Evolutionary conservation across 208 protist genomes (phyloP).

Genomic region (Tritrichomonas musculus): DNA sequence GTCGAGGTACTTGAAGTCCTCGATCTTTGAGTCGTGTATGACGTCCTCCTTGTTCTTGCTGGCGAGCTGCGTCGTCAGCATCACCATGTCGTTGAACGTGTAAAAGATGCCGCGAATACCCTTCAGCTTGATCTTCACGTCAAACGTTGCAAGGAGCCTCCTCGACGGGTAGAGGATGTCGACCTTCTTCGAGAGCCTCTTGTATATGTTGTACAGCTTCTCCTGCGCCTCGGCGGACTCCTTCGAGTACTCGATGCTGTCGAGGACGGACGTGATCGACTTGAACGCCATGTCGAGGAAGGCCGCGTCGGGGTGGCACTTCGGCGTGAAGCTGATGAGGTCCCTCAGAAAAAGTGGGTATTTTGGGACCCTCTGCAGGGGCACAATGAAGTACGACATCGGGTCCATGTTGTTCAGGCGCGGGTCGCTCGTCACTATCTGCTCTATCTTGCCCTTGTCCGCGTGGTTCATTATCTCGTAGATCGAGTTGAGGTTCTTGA

Average conservation of each 20-base stretch:
- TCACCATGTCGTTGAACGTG: background rate
- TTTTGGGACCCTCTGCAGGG: background rate
- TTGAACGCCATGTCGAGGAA: background rate
- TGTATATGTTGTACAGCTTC: background rate
- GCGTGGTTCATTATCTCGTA: too few species aligned
- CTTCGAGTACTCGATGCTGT: background rate
- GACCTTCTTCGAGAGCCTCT: background rate
- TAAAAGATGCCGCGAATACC: background rate
- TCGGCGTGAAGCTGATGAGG: background rate
- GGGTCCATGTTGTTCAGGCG: too few species aligned
- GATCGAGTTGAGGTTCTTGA: too few species aligned
- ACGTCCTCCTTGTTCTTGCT: too few species aligned
- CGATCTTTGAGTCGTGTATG: background rate
- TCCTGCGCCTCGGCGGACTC: background rate
- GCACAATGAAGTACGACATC: background rate
- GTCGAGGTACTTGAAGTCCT: background rate
- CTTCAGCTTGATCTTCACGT: background rate
- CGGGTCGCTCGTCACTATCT: too few species aligned
- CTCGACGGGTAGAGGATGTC: background rate
- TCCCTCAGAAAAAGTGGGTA: background rate
- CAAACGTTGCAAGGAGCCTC: background rate
- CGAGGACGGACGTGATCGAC: background rate
- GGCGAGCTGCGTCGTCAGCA: background rate
- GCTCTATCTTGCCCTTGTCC: too few species aligned
- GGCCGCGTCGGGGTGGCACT: background rate